Percentiles rank a stretch among this genome's conserved stretches.
Conservation (phyloP, 2,329 filamentous ascomycete species). For the Capronia epimyces region DNA sequence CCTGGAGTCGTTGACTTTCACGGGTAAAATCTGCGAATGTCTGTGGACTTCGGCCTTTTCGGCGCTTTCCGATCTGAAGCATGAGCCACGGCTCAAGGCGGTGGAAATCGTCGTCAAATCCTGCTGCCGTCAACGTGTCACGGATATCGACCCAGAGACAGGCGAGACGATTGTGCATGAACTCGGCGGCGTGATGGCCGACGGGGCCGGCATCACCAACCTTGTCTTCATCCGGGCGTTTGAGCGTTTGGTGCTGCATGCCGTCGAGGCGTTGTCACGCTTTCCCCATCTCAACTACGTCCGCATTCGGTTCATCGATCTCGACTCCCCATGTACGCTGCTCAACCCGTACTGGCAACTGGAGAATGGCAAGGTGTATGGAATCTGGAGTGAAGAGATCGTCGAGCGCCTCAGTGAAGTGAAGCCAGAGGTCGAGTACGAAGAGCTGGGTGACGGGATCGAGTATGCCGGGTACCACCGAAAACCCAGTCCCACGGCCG, state of each 20-base stretch:
- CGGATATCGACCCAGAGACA: slow-evolving; percentile 22
- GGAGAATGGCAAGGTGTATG: slow-evolving; percentile 56
- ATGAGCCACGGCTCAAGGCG: slow-evolving; percentile 49
- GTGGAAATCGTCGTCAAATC: slow-evolving; percentile 70
- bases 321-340: slow-evolving; percentile 65
- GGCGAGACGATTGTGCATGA: slow-evolving; percentile 24
- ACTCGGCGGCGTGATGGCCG: slow-evolving; percentile 44
- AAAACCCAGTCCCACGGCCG: slow-evolving; percentile 7
- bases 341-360: slow-evolving; percentile 69
- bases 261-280: slow-evolving; percentile 53
- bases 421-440: slow-evolving; percentile 55
- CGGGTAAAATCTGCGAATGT: slow-evolving; percentile 63
- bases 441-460: slow-evolving; percentile 60
- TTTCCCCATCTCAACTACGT: slow-evolving; percentile 59
- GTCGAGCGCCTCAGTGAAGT: slow-evolving; percentile 55
- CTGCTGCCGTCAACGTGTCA: slow-evolving; percentile 53
- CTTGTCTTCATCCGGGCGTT: slow-evolving; percentile 67
- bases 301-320: slow-evolving; percentile 68
- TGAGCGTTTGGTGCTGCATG: slow-evolving; percentile 61
- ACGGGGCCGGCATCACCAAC: slow-evolving; percentile 66
- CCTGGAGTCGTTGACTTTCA: slow-evolving; percentile 65
- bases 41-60: slow-evolving; percentile 59
- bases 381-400: slow-evolving; percentile 67
- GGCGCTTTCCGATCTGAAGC: slow-evolving; percentile 45
- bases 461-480: slow-evolving; percentile 29